Percentiles rank a stretch among this genome's conserved stretches.
Evolutionary conservation across 78 protist genomes (phyloP).

Genomic region (Monocercomonoides exilis): DNA sequence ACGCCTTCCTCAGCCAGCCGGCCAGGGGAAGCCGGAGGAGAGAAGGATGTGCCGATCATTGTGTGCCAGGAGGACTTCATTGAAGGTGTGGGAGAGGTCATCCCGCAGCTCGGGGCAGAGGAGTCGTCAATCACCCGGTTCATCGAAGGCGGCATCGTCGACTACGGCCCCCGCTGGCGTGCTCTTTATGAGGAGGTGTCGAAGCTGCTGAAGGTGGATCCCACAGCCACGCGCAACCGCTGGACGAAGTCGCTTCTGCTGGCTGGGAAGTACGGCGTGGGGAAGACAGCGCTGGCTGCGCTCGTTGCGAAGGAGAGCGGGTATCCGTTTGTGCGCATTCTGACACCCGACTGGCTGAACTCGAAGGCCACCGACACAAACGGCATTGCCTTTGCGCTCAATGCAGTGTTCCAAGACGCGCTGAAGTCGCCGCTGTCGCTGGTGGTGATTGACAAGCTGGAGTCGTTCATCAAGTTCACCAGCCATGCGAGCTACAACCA

Average conservation of each 20-base stretch:
- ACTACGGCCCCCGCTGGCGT: neutral
- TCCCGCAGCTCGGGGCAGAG: neutral
- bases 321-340: slow-evolving; percentile 80
- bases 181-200: too few species aligned
- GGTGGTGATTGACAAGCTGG: slow-evolving; percentile 87
- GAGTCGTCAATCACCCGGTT: neutral
- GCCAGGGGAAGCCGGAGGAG: neutral
- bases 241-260: neutral
- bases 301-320: slow-evolving; percentile 56
- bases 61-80: neutral
- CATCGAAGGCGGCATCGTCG: neutral
- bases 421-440: slow-evolving; percentile 76
- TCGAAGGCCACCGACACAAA: neutral
- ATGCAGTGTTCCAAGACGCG: slow-evolving; percentile 85
- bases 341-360: slow-evolving; percentile 60
- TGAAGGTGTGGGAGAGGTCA: neutral
- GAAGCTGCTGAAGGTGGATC: neutral
- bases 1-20: neutral
- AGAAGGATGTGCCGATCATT: neutral
- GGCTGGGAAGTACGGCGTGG: slow-evolving; percentile 50
- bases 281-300: slow-evolving; percentile 92
- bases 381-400: neutral
- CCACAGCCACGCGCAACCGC: neutral
- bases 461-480: slow-evolving; percentile 61
- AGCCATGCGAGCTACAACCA: neutral